Conservation (phyloP, 768 basidiomycete genomes). For the Paxillus involutus region DNA sequence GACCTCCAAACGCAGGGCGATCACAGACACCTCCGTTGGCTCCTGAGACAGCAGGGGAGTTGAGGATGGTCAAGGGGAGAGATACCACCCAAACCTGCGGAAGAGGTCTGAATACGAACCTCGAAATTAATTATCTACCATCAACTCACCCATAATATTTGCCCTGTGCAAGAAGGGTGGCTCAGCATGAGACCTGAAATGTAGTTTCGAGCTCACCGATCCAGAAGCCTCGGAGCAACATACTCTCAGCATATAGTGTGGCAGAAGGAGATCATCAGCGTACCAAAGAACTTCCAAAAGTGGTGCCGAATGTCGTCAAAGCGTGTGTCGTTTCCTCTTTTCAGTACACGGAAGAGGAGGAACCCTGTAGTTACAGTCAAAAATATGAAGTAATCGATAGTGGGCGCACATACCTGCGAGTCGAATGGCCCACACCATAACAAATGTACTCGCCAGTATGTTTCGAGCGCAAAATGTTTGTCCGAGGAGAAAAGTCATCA, state of each 20-base stretch:
- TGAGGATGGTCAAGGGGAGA: conserved; percentile 62
- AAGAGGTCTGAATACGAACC: background rate
- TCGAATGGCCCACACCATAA: conserved; percentile 66
- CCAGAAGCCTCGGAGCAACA: background rate
- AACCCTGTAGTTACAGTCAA: conserved; percentile 41
- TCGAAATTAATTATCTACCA: background rate
- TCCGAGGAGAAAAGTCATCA: conserved; percentile 58
- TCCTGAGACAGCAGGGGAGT: conserved; percentile 65
- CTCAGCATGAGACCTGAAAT: too few species aligned
- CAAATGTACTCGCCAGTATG: conserved; percentile 53
- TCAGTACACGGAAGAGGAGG: conserved; percentile 67
- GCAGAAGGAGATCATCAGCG: conserved; percentile 5
- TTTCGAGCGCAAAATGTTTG: conserved; percentile 61
- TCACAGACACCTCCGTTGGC: conserved; percentile 31
- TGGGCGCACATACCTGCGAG: conserved; percentile 43
- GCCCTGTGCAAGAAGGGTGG: conserved; percentile 32
- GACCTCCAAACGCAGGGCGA: conserved; percentile 51
- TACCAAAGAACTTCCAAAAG: conserved; percentile 65
- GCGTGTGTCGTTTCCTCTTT: conserved; percentile 61
- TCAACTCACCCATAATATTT: conserved; percentile 56
- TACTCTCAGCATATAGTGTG: background rate
- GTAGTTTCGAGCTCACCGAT: background rate
- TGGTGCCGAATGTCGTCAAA: conserved; percentile 67
- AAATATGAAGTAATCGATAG: background rate
- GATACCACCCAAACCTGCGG: conserved; percentile 59